Percentiles rank a stretch among this genome's conserved stretches.
These are phyloP conservation scores for Carex myosuroides DNA, from an alignment of 176 grass and related monocot species.

Conservation along the genomic window DNA sequence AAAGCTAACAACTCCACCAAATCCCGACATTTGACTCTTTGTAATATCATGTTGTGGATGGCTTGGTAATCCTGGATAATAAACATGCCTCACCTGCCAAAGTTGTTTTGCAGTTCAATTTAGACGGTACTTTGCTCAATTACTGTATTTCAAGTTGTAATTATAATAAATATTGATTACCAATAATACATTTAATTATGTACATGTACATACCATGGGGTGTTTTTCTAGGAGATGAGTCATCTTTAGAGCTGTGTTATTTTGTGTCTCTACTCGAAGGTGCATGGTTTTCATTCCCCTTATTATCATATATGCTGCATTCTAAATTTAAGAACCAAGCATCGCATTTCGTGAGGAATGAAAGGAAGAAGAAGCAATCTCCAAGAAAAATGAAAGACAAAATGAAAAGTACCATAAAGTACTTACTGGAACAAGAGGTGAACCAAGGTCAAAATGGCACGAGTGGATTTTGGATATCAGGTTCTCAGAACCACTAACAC, in stretches of 20 bases:
- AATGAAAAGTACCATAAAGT: neutral
- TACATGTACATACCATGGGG: conserved; percentile 44
- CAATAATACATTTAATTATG: neutral
- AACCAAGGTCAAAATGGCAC: conserved; percentile 64
- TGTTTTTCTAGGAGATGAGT: conserved; percentile 94
- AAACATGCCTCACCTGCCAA: conserved; percentile 59
- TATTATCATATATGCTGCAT: conserved; percentile 89
- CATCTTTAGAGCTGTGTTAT: conserved; percentile 79
- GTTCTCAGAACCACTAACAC: conserved; percentile 45
- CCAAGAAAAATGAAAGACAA: neutral
- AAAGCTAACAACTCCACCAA: conserved; percentile 95
- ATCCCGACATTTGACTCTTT: conserved; percentile 89
- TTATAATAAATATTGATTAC: neutral
- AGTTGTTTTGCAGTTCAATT: neutral
- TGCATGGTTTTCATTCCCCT: conserved; percentile 97
- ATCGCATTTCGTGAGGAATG: neutral
- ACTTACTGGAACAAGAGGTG: conserved; percentile 67
- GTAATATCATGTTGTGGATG: conserved; percentile 92
- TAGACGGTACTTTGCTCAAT: neutral
- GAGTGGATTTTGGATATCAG: conserved; percentile 40
- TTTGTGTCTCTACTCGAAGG: conserved; percentile 89
- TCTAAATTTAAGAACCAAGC: conserved; percentile 27
- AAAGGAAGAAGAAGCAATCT: neutral
- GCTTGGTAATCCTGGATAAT: conserved; percentile 87
- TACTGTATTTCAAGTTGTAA: neutral